Evolutionary conservation across 441 rosid genomes (phyloP).

Genomic region (Gossypium schwendimanii): DNA sequence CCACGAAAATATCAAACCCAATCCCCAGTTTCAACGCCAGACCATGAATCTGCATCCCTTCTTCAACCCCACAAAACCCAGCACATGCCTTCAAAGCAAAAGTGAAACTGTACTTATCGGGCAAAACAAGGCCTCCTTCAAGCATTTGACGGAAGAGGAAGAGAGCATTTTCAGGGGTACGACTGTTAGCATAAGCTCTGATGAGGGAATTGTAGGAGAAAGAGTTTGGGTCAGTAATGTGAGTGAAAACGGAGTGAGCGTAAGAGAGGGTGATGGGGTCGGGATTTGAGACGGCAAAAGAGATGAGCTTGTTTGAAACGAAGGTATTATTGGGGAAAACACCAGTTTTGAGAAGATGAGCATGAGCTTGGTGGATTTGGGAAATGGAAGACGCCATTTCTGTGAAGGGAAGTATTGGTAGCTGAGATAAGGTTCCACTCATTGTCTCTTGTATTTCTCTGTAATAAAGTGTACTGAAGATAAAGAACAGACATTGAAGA

Average conservation of each 20-base stretch:
- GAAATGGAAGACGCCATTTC: slow-evolving; percentile 32
- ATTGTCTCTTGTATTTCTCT: slow-evolving; percentile 3
- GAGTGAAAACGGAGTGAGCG: slow-evolving; percentile 36
- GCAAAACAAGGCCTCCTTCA: slow-evolving; percentile 19
- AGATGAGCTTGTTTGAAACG: slow-evolving; percentile 32
- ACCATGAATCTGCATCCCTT: slow-evolving; percentile 40
- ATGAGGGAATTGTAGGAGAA: slow-evolving; percentile 33
- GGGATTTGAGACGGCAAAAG: slow-evolving; percentile 30
- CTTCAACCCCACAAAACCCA: slow-evolving; percentile 29
- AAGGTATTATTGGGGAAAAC: slow-evolving; percentile 21
- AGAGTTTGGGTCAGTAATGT: slow-evolving; percentile 28
- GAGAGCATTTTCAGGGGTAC: slow-evolving; percentile 25
- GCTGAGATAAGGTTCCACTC: slow-evolving; percentile 9
- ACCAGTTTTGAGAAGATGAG: slow-evolving; percentile 42
- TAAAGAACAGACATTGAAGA: too few relatives aligned
- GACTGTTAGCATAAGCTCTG: slow-evolving; percentile 41
- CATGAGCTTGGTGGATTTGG: slow-evolving; percentile 41
- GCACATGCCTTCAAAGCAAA: slow-evolving; percentile 42
- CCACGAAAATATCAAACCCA: slow-evolving; percentile 29
- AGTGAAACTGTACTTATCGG: slow-evolving; percentile 40
- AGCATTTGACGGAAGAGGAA: slow-evolving; percentile 32
- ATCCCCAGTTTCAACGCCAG: slow-evolving; percentile 27
- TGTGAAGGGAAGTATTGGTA: slow-evolving; percentile 22
- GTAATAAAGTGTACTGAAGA: too few relatives aligned
- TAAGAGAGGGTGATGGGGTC: slow-evolving; percentile 37